Conservation (phyloP, 2,329 filamentous ascomycete species). For the Lasiodiplodia sp. region DNA sequence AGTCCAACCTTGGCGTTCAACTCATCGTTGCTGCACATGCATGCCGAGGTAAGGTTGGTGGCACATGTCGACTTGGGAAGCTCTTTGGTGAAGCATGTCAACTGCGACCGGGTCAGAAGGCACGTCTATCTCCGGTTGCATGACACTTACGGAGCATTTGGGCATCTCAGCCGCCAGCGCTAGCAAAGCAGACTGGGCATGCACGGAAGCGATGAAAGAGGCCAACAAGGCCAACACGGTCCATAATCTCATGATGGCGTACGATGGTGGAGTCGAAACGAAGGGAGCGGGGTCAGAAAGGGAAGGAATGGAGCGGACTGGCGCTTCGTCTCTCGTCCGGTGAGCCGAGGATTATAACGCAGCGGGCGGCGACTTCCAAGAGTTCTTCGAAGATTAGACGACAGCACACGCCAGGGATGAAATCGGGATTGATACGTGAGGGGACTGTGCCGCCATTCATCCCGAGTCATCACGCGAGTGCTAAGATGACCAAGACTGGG, state of each 20-base stretch:
- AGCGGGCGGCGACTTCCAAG: background rate
- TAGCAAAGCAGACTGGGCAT: constrained; percentile 16
- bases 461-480: constrained; percentile 1
- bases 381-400: no score
- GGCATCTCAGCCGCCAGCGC: constrained; percentile 15
- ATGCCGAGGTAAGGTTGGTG: constrained; percentile 45
- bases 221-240: constrained; percentile 28
- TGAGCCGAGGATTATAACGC: constrained; percentile 14
- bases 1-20: constrained; percentile 42
- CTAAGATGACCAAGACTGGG: background rate
- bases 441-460: background rate
- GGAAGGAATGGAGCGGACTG: constrained; percentile 22
- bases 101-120: constrained; percentile 29
- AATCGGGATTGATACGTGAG: background rate
- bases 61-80: constrained; percentile 47
- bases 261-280: background rate
- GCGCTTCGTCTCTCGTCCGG: constrained; percentile 1
- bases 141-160: constrained; percentile 20
- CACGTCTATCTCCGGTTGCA: background rate
- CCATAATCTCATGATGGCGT: constrained; percentile 27
- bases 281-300: constrained; percentile 2
- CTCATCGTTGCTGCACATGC: constrained; percentile 48
- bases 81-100: constrained; percentile 35
- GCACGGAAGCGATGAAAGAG: constrained; percentile 11
- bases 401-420: constrained; percentile 1